Percentiles rank a stretch among this genome's conserved stretches.
Evolutionary conservation across 23 red algal genomes (phyloP).

Genomic region (Chondrus crispus): DNA sequence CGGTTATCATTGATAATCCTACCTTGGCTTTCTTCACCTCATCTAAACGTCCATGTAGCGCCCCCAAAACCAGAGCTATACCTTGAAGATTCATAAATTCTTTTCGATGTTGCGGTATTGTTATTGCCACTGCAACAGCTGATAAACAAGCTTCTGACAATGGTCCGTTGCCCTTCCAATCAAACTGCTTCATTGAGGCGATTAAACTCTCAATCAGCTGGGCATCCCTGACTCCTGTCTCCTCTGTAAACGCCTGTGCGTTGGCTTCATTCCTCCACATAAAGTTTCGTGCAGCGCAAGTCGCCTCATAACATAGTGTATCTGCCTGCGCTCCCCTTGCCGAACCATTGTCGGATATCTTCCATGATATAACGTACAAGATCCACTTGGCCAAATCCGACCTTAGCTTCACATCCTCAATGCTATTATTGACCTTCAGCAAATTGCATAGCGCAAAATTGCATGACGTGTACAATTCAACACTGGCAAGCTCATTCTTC

Average conservation of each 20-base stretch:
- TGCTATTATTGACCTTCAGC: conserved; percentile 36
- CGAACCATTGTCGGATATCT: not conserved
- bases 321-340: not conserved
- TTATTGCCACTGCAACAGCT: conserved; percentile 26
- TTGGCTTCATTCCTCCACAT: conserved; percentile 58
- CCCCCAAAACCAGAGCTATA: no score
- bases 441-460: conserved; percentile 43
- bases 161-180: not conserved
- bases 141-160: conserved; percentile 31
- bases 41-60: no score
- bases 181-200: not conserved
- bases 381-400: conserved; percentile 33
- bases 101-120: not conserved
- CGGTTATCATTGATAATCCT: no score
- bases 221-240: not conserved
- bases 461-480: conserved; percentile 17
- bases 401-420: not conserved
- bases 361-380: conserved; percentile 1
- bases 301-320: conserved; percentile 15
- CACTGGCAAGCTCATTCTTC: not conserved
- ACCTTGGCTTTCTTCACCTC: no score
- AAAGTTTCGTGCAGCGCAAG: conserved; percentile 47
- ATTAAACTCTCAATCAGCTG: not conserved
- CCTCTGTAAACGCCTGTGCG: conserved; percentile 10
- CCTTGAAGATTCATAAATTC: conserved; percentile 10